phyloP scores from a whole-genome alignment of 2,329 filamentous ascomycete species.

The Paecilomyces niveus region DNA sequence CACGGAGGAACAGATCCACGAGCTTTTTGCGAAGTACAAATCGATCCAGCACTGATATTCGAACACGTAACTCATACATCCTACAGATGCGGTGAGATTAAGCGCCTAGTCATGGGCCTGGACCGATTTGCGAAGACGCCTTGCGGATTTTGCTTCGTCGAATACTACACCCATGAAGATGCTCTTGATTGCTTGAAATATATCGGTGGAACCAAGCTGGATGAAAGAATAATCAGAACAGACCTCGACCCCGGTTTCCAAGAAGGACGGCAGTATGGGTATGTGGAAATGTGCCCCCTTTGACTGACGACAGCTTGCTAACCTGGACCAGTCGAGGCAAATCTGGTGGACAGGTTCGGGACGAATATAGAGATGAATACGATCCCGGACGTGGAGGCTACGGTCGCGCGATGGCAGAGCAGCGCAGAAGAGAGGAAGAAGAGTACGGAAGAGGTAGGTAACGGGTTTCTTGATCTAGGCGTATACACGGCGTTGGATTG shows the following conservation, averaged over 20 bases:
- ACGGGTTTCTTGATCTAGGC: slow-evolving; percentile 7
- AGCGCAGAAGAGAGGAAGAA: slow-evolving; percentile 52
- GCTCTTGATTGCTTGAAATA: slow-evolving; percentile 98
- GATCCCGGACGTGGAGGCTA: slow-evolving; percentile 90
- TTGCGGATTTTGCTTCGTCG: slow-evolving; percentile 98
- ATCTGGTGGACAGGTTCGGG: slow-evolving; percentile 91
- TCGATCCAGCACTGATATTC: not conserved
- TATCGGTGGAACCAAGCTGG: slow-evolving; percentile 93
- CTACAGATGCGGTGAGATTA: slow-evolving; percentile 78
- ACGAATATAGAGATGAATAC: slow-evolving; percentile 96
- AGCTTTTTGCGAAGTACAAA: slow-evolving; percentile 77
- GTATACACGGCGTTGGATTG: slow-evolving; percentile 24
- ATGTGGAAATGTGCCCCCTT: slow-evolving; percentile 17
- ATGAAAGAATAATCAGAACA: slow-evolving; percentile 92
- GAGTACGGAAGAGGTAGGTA: slow-evolving; percentile 54
- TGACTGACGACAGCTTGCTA: slow-evolving; percentile 6
- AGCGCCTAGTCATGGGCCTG: slow-evolving; percentile 94
- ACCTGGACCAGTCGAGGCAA: slow-evolving; percentile 60
- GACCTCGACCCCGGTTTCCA: slow-evolving; percentile 94
- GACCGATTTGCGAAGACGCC: slow-evolving; percentile 97
- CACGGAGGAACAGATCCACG: slow-evolving; percentile 97
- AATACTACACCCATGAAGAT: slow-evolving; percentile 97
- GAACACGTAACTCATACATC: slow-evolving; percentile 5
- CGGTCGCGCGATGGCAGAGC: slow-evolving; percentile 67
- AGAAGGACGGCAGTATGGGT: slow-evolving; percentile 91